Evolutionary conservation across 2,329 filamentous ascomycete genomes (phyloP), one percentile per base, ranked within the genome.

Genomic region (Plectosphaerella cucumerina): DNA sequence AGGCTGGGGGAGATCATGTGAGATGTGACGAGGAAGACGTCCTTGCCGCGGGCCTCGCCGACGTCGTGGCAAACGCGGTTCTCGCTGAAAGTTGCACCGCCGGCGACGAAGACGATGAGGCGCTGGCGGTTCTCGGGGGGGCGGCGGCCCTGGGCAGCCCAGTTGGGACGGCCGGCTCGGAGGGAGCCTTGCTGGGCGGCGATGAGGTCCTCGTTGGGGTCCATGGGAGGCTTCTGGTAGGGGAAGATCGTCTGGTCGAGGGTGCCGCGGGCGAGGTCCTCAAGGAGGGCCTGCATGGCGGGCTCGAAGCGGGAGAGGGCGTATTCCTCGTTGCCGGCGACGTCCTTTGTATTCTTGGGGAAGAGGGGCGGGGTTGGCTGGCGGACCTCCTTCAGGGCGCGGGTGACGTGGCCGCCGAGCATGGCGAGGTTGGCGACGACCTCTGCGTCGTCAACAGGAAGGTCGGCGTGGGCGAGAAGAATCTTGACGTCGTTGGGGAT

Each of bases 81-180:
- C 70, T 99, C 94, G 5, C 90, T 91, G 66, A 93, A 96, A 0
- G 94, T 97, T 18, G 94, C 94, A 43, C 94, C 94, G 45, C 94
- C 94, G 1, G 93, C 94, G 80, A 97, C 87, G 66, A 96, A 97
- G 15, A 97, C 86, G 53, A 99, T 89, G 49, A 97, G 80, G 48
- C 94, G 85, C 66, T 99, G 94, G 49, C 87, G 84, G 57, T 92
- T 95, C 65, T 97, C 93, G 2, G 68, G 53, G 77, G 82, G 53
- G 75, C 85, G 81, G 44, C 87, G 80, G 42, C 90, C 85, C 10
- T 89, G 86, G 49, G 90, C 89, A 2, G 94, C 94, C 94, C 94
- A 99, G 41, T 92, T 96, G 2, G 93, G 94, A 62, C 96, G 95
- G 15, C 91, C 91, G 10, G 90, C 89, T 52, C 94, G 87, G 21